These are phyloP conservation scores for Mycogone perniciosa DNA, from an alignment of 2,329 filamentous ascomycete genomes.

Conservation along the genomic window DNA sequence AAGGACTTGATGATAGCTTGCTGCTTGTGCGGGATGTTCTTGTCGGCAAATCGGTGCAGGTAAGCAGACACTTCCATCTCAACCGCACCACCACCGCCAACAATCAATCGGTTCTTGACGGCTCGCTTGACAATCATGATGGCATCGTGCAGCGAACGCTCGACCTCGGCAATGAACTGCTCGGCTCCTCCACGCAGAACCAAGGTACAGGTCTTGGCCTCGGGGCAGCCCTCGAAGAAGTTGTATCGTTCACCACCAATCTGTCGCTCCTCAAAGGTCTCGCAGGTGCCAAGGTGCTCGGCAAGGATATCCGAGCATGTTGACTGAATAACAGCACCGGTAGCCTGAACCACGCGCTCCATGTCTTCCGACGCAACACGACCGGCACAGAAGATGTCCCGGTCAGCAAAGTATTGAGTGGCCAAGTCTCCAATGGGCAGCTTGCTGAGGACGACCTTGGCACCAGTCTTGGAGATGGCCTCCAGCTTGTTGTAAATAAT, in stretches of 20 bases:
- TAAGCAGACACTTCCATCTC: constrained; percentile 98
- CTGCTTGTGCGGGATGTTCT: constrained; percentile 89
- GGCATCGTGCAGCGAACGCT: constrained; percentile 94
- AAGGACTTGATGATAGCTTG: constrained; percentile 97
- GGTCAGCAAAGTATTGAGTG: constrained; percentile 96
- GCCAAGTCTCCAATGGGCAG: constrained; percentile 95
- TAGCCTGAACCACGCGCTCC: constrained; percentile 92
- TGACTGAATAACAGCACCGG: constrained; percentile 85
- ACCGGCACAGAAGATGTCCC: constrained; percentile 96
- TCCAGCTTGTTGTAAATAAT: constrained; percentile 99
- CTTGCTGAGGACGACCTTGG: constrained; percentile 96
- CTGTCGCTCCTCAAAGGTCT: constrained; percentile 87
- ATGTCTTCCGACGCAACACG: constrained; percentile 88
- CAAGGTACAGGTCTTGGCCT: constrained; percentile 93
- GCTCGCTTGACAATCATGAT: constrained; percentile 99
- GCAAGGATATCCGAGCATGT: constrained; percentile 92
- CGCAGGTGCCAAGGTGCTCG: constrained; percentile 87
- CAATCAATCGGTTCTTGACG: constrained; percentile 89
- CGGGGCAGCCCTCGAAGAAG: constrained; percentile 93
- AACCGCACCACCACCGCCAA: constrained; percentile 86
- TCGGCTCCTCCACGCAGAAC: constrained; percentile 93
- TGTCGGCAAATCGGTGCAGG: constrained; percentile 86
- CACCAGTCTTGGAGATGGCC: constrained; percentile 84
- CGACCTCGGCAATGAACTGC: constrained; percentile 98
- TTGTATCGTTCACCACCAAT: constrained; percentile 98